Conservation (phyloP, 139 green algal species). For the Asterochloris sp. region DNA sequence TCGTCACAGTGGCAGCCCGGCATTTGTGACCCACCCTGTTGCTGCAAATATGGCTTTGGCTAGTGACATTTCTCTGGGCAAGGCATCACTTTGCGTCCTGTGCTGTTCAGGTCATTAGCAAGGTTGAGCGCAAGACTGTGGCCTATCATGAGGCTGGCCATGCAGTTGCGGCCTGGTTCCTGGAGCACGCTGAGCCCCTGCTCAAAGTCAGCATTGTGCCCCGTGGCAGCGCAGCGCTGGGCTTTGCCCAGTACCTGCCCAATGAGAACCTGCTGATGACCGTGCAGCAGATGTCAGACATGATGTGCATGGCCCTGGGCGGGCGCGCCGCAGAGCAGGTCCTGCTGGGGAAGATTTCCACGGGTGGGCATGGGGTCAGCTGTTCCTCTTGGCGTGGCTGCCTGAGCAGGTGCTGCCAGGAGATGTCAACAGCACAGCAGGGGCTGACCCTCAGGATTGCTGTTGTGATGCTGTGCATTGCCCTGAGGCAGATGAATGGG, state of each 20-base stretch:
- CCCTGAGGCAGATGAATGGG: not conserved
- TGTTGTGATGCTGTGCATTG: not conserved
- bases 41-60: no score
- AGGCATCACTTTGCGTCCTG: not conserved
- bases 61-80: not conserved
- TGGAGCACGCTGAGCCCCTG: slow-evolving; percentile 95
- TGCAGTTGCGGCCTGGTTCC: slow-evolving; percentile 96
- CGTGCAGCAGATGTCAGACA: slow-evolving; percentile 90
- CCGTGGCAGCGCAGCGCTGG: slow-evolving; percentile 87
- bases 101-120: slow-evolving; percentile 43
- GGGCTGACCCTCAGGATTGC: not conserved
- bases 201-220: slow-evolving; percentile 93
- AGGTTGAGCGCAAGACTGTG: slow-evolving; percentile 92
- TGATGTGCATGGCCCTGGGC: slow-evolving; percentile 93
- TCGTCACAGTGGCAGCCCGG: no score
- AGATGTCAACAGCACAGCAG: not conserved
- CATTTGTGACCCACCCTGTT: no score
- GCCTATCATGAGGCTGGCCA: slow-evolving; percentile 97
- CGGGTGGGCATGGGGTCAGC: slow-evolving; percentile 36
- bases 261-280: slow-evolving; percentile 98
- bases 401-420: not conserved
- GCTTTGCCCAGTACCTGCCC: slow-evolving; percentile 99
- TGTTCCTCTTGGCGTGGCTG: not conserved
- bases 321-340: slow-evolving; percentile 94
- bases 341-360: slow-evolving; percentile 95